Evolutionary conservation across 2,329 filamentous ascomycete genomes (phyloP), one percentile per base, ranked within the genome.

Genomic region (Epichloe bromicola): DNA sequence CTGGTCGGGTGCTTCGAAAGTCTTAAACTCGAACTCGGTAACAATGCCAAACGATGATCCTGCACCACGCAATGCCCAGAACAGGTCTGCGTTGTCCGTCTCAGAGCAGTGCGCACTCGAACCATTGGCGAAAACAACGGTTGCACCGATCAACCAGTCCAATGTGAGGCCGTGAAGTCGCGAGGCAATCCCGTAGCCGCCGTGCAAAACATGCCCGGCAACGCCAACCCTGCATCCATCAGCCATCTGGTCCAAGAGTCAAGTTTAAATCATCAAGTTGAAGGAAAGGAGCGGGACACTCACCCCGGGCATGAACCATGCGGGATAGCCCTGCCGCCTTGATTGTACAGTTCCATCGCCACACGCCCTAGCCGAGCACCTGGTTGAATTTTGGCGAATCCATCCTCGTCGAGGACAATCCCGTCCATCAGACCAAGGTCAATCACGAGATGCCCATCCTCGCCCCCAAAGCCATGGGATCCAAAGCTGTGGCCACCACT

Each of bases 161-260:
- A 70, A 62, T 2, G 65, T 61, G 4, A 83, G 68, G 0, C 81
- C 82, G 49, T 79, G 67, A 17, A 67, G 65, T 0, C 75, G 73
- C 15, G 69, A 74, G 4, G 83, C 65, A 62, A 73, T 76, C 2
- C 80, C 78, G 57, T 79, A 77, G 1, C 79, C 79, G 30, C 79
- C 79, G 0, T 78, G 78, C 0, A 82, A 58, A 0, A 73, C 73
- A 14, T 82, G 63, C 0, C 77, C 80, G 3, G 76, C 79, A 8
- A 83, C 73, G 3, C 80, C 80, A 1, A 83, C 78, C 0, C 79
- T 80, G 1, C 79, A 79, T 4, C 78, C 78, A 0, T 82, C 70
- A 56, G 19, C 39, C 7, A 26, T 26, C 23, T 26, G 7, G 23
- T 7, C 7, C 23, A 26, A 26, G 23, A 26, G 23, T 26, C 23